Percentiles rank a stretch among this genome's conserved stretches.
Evolutionary conservation across 1,284 basidiomycete genomes (phyloP).

Genomic region (Sanghuangporus weigelae): DNA sequence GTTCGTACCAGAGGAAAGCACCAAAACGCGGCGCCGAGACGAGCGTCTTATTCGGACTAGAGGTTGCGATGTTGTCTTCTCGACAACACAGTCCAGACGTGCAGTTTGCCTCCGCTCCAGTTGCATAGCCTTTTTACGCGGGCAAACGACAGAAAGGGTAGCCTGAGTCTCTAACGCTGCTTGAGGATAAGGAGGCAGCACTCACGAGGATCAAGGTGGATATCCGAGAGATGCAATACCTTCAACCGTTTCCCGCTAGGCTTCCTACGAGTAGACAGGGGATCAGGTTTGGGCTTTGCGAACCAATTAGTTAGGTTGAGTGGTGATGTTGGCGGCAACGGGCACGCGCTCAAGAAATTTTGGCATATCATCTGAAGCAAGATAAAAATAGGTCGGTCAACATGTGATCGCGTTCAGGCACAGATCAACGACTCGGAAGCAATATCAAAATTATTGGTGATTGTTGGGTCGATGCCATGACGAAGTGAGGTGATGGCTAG

Average conservation of each 20-base stretch:
- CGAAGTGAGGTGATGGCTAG: background rate
- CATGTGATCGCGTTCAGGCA: background rate
- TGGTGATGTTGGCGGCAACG: slow-evolving; percentile 44
- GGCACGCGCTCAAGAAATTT: slow-evolving; percentile 47
- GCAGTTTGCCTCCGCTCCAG: slow-evolving; percentile 71
- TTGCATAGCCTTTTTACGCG: slow-evolving; percentile 53
- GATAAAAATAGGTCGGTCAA: background rate
- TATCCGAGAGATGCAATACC: slow-evolving; percentile 72
- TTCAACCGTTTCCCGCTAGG: slow-evolving; percentile 62
- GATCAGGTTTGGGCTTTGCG: slow-evolving; percentile 62
- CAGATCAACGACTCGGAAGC: slow-evolving; percentile 14
- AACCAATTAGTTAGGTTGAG: slow-evolving; percentile 55
- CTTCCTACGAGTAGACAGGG: slow-evolving; percentile 47
- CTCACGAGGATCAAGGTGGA: slow-evolving; percentile 71
- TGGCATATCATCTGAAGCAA: slow-evolving; percentile 43
- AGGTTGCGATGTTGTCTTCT: slow-evolving; percentile 43
- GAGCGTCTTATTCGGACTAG: slow-evolving; percentile 44
- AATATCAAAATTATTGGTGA: background rate
- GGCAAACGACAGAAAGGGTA: background rate
- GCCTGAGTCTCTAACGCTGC: background rate
- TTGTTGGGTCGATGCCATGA: background rate
- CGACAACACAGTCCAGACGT: slow-evolving; percentile 70
- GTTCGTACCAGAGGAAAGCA: slow-evolving; percentile 49
- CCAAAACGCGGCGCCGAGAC: slow-evolving; percentile 65
- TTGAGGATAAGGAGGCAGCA: background rate